phyloP scores from a whole-genome alignment of 768 basidiomycete genomes.

The Hygrophoropsis aurantiaca region DNA sequence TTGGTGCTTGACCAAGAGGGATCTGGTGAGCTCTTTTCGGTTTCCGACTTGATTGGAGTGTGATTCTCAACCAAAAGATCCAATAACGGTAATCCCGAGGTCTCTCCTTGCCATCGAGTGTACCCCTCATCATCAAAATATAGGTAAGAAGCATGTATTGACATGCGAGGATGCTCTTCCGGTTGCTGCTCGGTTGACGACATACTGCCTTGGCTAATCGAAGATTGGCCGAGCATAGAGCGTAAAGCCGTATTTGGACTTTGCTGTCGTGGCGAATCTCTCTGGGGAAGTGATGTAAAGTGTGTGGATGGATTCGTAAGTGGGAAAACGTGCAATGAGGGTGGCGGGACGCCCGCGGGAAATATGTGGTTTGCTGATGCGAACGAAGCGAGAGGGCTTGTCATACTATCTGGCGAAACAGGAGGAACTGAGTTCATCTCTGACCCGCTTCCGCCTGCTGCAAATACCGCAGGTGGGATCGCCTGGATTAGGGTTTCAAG shows the following conservation, averaged over 20 bases:
- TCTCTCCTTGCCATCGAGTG: slow-evolving; percentile 90
- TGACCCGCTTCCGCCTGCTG: slow-evolving; percentile 48
- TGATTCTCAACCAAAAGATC: slow-evolving; percentile 80
- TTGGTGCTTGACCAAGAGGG: slow-evolving; percentile 29
- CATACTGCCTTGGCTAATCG: slow-evolving; percentile 23
- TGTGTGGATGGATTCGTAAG: slow-evolving; percentile 81
- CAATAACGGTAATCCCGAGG: slow-evolving; percentile 86
- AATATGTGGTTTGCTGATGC: slow-evolving; percentile 40
- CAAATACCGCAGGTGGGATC: slow-evolving; percentile 79
- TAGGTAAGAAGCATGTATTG: slow-evolving; percentile 75
- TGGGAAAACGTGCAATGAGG: slow-evolving; percentile 74
- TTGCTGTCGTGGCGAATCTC: slow-evolving; percentile 43
- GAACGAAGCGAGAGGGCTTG: slow-evolving; percentile 37
- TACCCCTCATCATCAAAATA: slow-evolving; percentile 88
- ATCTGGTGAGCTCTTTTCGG: slow-evolving; percentile 24
- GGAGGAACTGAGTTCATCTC: slow-evolving; percentile 28
- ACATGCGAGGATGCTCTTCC: slow-evolving; percentile 63
- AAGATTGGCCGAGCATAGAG: slow-evolving; percentile 37
- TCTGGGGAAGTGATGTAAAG: slow-evolving; percentile 52
- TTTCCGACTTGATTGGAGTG: slow-evolving; percentile 37
- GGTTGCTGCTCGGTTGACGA: slow-evolving; percentile 43
- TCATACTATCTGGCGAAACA: slow-evolving; percentile 29
- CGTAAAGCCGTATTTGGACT: slow-evolving; percentile 44
- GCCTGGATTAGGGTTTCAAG: slow-evolving; percentile 83
- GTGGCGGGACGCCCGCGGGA: slow-evolving; percentile 69